Evolutionary conservation across 768 basidiomycete genomes (phyloP).

Genomic region (Boletus pseudo-olivaceus): DNA sequence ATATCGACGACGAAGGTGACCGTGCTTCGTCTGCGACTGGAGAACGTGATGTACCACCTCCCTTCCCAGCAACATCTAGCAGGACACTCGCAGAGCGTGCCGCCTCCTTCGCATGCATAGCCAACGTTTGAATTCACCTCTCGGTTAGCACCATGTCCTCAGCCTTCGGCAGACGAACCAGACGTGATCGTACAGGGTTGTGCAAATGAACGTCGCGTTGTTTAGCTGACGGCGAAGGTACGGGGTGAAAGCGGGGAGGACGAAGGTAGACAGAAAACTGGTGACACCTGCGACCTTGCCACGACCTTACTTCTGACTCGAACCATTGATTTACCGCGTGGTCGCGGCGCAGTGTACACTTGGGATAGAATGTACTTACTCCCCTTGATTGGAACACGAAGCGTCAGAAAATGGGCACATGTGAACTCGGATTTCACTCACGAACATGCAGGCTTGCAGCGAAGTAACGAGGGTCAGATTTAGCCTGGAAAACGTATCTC

Average conservation of each 20-base stretch:
- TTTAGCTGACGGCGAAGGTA: background rate
- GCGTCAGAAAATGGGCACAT: no score
- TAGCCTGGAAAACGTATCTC: no score
- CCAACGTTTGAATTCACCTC: background rate
- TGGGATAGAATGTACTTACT: no score
- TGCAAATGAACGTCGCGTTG: background rate
- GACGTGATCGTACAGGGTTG: background rate
- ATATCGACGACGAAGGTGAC: background rate
- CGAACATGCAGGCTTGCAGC: no score
- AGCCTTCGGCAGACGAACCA: background rate
- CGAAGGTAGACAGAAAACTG: background rate
- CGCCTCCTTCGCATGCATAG: background rate
- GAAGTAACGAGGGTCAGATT: background rate
- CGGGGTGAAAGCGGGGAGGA: background rate
- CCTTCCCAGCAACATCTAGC: background rate
- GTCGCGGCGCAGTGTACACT: no score
- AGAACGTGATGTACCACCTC: background rate
- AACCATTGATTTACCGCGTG: no score
- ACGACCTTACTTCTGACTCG: background rate
- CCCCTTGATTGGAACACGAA: no score
- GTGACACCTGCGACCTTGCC: background rate
- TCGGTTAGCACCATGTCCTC: background rate
- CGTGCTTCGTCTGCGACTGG: background rate
- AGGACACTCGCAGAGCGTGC: background rate
- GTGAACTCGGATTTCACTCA: no score